Conservation (phyloP, 2,329 filamentous ascomycete genomes). For the Ophiocordyceps australis region DNA sequence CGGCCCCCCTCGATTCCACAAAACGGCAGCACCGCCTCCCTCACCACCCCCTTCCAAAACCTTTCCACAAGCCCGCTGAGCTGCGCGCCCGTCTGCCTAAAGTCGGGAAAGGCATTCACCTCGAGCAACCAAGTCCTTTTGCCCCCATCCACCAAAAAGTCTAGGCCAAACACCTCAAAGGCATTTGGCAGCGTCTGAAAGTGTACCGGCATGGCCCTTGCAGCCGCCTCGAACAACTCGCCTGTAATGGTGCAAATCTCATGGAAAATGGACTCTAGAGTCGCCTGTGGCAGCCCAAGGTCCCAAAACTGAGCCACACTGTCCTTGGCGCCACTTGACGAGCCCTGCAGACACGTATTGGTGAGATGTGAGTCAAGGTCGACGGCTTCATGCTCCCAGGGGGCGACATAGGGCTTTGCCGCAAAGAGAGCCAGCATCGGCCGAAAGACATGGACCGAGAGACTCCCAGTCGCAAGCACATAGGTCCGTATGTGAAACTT, state of each 20-base stretch:
- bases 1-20: slow-evolving; percentile 24
- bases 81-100: slow-evolving; percentile 78
- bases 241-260: slow-evolving; percentile 61
- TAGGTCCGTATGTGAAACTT: slow-evolving; percentile 97
- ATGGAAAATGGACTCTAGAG: slow-evolving; percentile 46
- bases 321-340: slow-evolving; percentile 13
- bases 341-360: slow-evolving; percentile 80
- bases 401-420: slow-evolving; percentile 49
- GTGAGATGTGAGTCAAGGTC: slow-evolving; percentile 65
- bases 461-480: slow-evolving; percentile 60
- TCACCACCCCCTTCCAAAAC: slow-evolving; percentile 60
- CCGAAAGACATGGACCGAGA: slow-evolving; percentile 72
- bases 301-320: slow-evolving; percentile 62
- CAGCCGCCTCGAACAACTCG: slow-evolving; percentile 74
- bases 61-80: slow-evolving; percentile 53
- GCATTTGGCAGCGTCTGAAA: slow-evolving; percentile 80
- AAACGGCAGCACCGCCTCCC: slow-evolving; percentile 48
- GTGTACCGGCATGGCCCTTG: slow-evolving; percentile 67
- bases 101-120: slow-evolving; percentile 93
- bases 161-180: slow-evolving; percentile 83
- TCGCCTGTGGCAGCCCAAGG: slow-evolving; percentile 25
- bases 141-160: slow-evolving; percentile 61
- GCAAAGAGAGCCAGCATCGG: slow-evolving; percentile 92
- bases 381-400: slow-evolving; percentile 29
- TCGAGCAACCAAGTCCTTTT: slow-evolving; percentile 64